These are phyloP conservation scores for Dioscorea zingiberensis DNA, from an alignment of 106 monocot species.

Conservation along the genomic window DNA sequence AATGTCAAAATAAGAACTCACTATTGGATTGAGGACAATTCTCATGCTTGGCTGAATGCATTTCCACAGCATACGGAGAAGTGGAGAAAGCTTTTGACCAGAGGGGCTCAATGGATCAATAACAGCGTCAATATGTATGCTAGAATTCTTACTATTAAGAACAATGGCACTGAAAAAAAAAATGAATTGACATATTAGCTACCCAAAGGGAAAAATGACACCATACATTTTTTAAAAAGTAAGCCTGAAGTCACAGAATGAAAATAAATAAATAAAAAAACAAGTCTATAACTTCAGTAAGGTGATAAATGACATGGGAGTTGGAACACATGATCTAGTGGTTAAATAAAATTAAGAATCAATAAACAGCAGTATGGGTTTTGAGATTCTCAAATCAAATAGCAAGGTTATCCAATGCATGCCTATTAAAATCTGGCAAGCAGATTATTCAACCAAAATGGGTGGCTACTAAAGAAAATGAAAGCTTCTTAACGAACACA, in stretches of 20 bases:
- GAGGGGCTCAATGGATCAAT: constrained; percentile 95
- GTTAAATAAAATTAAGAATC: too few species aligned
- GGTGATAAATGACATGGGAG: too few species aligned
- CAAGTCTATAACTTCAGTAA: not conserved
- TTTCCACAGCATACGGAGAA: constrained; percentile 75
- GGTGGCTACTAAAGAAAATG: too few species aligned
- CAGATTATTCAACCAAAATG: too few species aligned
- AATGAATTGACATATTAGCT: not conserved
- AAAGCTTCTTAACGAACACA: too few species aligned
- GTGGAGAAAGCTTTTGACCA: constrained; percentile 85
- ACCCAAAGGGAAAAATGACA: not conserved
- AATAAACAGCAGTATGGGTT: too few species aligned
- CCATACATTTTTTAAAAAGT: not conserved
- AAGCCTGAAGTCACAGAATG: not conserved
- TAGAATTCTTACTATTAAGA: constrained; percentile 61
- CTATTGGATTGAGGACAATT: constrained; percentile 91
- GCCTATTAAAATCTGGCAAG: too few species aligned
- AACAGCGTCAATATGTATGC: constrained; percentile 92
- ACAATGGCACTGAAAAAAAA: constrained; percentile 65
- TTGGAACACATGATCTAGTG: too few species aligned
- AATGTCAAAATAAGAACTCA: constrained; percentile 25
- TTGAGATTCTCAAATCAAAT: too few species aligned
- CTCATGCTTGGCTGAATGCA: constrained; percentile 88
- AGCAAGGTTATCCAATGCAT: too few species aligned
- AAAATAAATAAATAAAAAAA: not conserved